phyloP scores from a whole-genome alignment of 768 basidiomycete species.

The Lactarius evosmus region DNA sequence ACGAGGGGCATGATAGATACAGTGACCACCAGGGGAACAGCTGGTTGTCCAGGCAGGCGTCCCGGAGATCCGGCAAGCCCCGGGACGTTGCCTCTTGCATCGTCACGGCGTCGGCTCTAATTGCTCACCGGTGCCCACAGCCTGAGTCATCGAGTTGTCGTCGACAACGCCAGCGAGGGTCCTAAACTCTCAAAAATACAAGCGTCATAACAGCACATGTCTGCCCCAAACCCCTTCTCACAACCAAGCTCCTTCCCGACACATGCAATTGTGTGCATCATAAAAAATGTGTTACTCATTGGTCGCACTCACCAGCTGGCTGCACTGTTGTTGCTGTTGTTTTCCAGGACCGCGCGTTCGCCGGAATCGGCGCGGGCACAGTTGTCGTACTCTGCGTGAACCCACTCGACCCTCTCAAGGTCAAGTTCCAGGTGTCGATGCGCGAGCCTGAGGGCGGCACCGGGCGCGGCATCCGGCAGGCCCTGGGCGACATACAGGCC shows the following conservation, averaged over 20 bases:
- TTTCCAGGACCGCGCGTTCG: conserved; percentile 86
- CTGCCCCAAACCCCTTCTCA: conserved; percentile 13
- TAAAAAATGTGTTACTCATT: not conserved
- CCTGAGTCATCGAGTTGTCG: too few species aligned
- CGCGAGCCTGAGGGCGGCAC: conserved; percentile 55
- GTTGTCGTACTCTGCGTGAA: conserved; percentile 95
- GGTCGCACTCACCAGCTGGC: not conserved
- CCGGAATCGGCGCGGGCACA: conserved; percentile 90
- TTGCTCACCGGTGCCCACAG: not conserved
- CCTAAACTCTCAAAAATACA: not conserved
- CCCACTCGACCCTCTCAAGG: conserved; percentile 92
- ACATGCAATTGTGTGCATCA: conserved; percentile 33
- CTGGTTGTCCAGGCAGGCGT: too few species aligned
- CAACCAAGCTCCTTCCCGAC: conserved; percentile 31
- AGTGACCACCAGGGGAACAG: too few species aligned
- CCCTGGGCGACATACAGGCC: conserved; percentile 68
- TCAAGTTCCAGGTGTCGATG: conserved; percentile 88
- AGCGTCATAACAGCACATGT: conserved; percentile 12
- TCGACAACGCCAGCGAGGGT: not conserved
- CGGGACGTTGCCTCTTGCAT: too few species aligned
- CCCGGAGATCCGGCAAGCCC: too few species aligned
- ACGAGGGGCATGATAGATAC: too few species aligned
- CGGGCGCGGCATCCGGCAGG: conserved; percentile 71
- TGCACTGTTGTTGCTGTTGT: too few species aligned
- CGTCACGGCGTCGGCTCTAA: too few species aligned